Evolutionary conservation across 1,139 yeast genomes (phyloP), one percentile per base, ranked within the genome.

Genomic region (Kurtzmaniella natalensis): DNA sequence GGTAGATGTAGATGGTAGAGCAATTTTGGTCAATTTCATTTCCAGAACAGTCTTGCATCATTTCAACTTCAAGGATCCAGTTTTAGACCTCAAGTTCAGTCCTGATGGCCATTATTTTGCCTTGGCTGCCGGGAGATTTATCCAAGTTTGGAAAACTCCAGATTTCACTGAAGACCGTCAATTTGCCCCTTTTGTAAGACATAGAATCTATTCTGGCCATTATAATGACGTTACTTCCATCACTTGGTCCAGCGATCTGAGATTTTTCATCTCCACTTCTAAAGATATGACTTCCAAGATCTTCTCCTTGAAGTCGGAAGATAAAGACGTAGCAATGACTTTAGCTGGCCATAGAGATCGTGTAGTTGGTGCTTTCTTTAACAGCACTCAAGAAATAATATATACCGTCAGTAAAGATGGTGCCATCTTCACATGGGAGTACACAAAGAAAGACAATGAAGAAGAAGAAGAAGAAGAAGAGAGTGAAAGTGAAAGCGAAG

Each of bases 111-210:
- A 69, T 31, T 76, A 78, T 50, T 88, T 94, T 61, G 96, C 96
- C 9, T 74, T 88, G 27, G 95, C 95, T 2, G 69, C 80, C 25
- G 89, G 86, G 5, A 66, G 95, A 47, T 82, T 84, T 40, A 64
- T 92, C 18, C 97, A 94, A 55, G 84, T 92, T 9, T 92, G 99
- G 99, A 81, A 78, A 49, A 87, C 97, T 1, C 97, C 97, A 0
- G 80, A 77, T 34, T 68, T 70, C 24, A 63, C 77, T 2, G 85
- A 81, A 46, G 81, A 76, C 43, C 70, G 95, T 43, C 96, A 88
- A 55, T 92, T 94, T 70, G 94, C 96, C 1, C 99, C 98, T 11
- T 94, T 92, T 60, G 84, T 92, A 27, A 81, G 95, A 45, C 88
- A 86, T 57, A 70, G 95, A 49, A 76, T 85, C 5, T 88, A 88